phyloP scores from a whole-genome alignment of 2,329 filamentous ascomycete species.

The Dendryphion nanum region DNA sequence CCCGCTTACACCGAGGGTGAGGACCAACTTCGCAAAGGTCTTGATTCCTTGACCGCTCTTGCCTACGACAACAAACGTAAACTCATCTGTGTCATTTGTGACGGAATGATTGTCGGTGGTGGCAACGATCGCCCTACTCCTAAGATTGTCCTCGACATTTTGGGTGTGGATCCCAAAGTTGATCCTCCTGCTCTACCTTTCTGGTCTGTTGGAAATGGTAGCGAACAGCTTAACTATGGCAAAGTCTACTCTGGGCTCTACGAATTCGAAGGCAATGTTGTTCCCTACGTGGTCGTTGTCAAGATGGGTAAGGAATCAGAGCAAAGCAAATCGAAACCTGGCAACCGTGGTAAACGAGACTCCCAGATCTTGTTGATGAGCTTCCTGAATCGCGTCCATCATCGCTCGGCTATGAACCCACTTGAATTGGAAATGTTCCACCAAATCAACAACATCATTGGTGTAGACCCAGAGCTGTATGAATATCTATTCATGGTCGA shows the following conservation, averaged over 20 bases:
- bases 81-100: constrained; percentile 92
- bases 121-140: constrained; percentile 96
- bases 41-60: constrained; percentile 90
- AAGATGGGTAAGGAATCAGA: constrained; percentile 98
- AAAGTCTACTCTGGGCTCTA: constrained; percentile 98
- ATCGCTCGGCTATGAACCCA: constrained; percentile 90
- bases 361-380: constrained; percentile 94
- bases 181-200: constrained; percentile 93
- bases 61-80: constrained; percentile 99
- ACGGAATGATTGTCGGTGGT: constrained; percentile 93
- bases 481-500: constrained; percentile 98
- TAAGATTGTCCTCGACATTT: constrained; percentile 95
- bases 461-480: constrained; percentile 94
- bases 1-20: constrained; percentile 98
- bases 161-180: constrained; percentile 94
- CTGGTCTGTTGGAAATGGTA: constrained; percentile 85
- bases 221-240: constrained; percentile 93
- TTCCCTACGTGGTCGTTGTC: constrained; percentile 92
- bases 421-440: constrained; percentile 98
- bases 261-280: constrained; percentile 95
- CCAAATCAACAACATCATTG: constrained; percentile 98
- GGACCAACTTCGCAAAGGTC: constrained; percentile 85
- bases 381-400: constrained; percentile 97
- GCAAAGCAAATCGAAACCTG: constrained; percentile 84
- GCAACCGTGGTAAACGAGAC: constrained; percentile 97